Percentiles rank a stretch among this genome's conserved stretches.
Conservation (phyloP, 2,329 filamentous ascomycete genomes). For the Sarocladium oryzae region DNA sequence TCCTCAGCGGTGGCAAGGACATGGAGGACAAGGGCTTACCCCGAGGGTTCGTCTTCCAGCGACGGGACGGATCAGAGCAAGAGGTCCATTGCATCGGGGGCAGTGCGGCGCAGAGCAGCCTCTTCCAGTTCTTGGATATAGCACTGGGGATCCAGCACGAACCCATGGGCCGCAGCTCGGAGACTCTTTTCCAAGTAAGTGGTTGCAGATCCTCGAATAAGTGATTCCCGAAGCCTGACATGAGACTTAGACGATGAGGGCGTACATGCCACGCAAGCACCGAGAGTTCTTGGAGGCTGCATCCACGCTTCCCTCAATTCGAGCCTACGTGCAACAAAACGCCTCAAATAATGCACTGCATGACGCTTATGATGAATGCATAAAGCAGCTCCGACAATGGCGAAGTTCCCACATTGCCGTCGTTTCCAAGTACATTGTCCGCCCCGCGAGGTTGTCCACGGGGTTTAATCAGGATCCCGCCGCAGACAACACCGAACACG, state of each 20-base stretch:
- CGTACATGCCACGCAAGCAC: slow-evolving; percentile 16
- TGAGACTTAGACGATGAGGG: slow-evolving; percentile 6
- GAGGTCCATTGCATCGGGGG: slow-evolving; percentile 14
- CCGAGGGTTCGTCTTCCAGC: slow-evolving; percentile 14
- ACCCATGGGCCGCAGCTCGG: not conserved
- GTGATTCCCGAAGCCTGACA: not conserved
- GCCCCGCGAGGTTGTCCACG: slow-evolving; percentile 9
- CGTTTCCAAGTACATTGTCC: slow-evolving; percentile 17
- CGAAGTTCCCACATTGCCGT: slow-evolving; percentile 15
- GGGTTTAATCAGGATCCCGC: not conserved
- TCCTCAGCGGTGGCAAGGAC: slow-evolving; percentile 13
- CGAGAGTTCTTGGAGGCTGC: slow-evolving; percentile 13
- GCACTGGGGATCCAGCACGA: slow-evolving; percentile 14
- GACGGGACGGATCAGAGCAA: slow-evolving; percentile 12
- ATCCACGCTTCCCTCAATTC: slow-evolving; percentile 11
- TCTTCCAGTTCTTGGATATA: slow-evolving; percentile 16
- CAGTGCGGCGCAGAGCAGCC: slow-evolving; percentile 16
- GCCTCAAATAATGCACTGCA: slow-evolving; percentile 1
- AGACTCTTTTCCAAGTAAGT: slow-evolving; percentile 14
- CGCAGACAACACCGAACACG: not conserved
- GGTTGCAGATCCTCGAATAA: slow-evolving; percentile 9
- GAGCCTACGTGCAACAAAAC: slow-evolving; percentile 12
- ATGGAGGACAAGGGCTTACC: slow-evolving; percentile 14
- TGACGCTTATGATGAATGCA: slow-evolving; percentile 11
- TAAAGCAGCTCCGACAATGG: slow-evolving; percentile 13